Evolutionary conservation across 495 filamentous ascomycete genomes (phyloP), one percentile per base, ranked within the genome.

Genomic region (Tetracladium marchalianum): DNA sequence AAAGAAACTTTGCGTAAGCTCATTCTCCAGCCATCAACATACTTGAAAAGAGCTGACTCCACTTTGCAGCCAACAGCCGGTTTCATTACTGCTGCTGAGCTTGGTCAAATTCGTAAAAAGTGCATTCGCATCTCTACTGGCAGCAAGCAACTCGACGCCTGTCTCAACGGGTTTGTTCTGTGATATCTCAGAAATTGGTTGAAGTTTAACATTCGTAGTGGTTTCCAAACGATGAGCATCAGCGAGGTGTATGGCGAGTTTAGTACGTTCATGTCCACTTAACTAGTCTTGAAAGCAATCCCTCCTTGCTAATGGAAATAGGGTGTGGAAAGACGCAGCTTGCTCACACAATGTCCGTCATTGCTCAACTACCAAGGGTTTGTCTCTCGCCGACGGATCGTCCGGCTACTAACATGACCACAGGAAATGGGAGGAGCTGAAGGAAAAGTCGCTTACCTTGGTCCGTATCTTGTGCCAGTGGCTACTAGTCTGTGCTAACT

Each of bases 211-310:
- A 6, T 36, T 17, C 12, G 10, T 45, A 84, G 84, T 32, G 84
- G 84, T 22, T 86, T 89, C 57, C 81, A 85, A 61, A 87, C 79
- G 44, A 82, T 83, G 77, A 84, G 80, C 58, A 87, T 89, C 56
- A 87, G 78, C 49, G 84, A 89, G 64, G 78, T 82, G 6, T 80
- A 72, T 62, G 77, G 84, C 33, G 84, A 87, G 57, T 88, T 83
- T 61, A 78, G 84, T 64, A 64, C 50, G 65, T 39, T 11, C 0
- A 5, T 18, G 11, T 3, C 3, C 22, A 27, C 22, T 4, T 41
- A 31, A 10, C 4, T 13, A 27, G n/a, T 15, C 19, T 11, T 33
- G n/a, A 15, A 19, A 19, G 15, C 13, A n/a, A n/a, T n/a, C n/a
- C n/a, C n/a, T 15, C 24, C 17, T 35, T 5, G 22, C 37, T 44